Base-by-base conservation (phyloP, 139 green algal genomes). In the Axilococcus clingmanii region DNA sequence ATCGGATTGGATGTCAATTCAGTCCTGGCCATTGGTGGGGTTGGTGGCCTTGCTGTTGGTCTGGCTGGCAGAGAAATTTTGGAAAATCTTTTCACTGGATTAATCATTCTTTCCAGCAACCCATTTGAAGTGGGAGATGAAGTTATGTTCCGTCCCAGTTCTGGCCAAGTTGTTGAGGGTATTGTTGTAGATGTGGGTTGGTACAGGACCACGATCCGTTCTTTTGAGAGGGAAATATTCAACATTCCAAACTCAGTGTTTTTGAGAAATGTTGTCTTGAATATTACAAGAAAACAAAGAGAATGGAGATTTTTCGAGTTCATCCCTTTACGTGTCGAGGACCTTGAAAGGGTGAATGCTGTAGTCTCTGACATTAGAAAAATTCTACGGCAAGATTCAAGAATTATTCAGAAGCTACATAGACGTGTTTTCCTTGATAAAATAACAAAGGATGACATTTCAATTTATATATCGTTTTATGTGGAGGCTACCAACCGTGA, bases 71-170 rank as follows among this genome's bases (percentile, higher is more conserved):
- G 85, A 0, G 86, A 95, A 69, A 94, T 95, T 42, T 77, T 88
- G 49, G 86, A 95, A 51, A 95, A 95, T 60, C 66, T 95, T 27
- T 89, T 95, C 58, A 94, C 85, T 30, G 86, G 86, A 40, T 80
- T 95, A 52, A 83, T 95, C 55, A 91, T 95, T 57, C 78, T 94
- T 36, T 84, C 70, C 20, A 65, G 55, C 32, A 69, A 69, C 52
- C 69, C 74, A 6, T 86, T 86, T 55, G 78, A 82, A 50, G 76
- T 83, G 35, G 83, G 83, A 1, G 83, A 94, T 33, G 84, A 94
- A 57, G 74, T 94, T 19, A 58, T 79, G 30, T 89, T 92, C 62
- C 68, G 65, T 20, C 75, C 81, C 22, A 57, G 52, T 40, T 80
- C 52, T 35, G 71, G 61, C 8, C 65, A 79, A 44, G 45, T 61